Evolutionary conservation across 805 yeast genomes (phyloP).

Genomic region (Ogataea dorogensis): DNA sequence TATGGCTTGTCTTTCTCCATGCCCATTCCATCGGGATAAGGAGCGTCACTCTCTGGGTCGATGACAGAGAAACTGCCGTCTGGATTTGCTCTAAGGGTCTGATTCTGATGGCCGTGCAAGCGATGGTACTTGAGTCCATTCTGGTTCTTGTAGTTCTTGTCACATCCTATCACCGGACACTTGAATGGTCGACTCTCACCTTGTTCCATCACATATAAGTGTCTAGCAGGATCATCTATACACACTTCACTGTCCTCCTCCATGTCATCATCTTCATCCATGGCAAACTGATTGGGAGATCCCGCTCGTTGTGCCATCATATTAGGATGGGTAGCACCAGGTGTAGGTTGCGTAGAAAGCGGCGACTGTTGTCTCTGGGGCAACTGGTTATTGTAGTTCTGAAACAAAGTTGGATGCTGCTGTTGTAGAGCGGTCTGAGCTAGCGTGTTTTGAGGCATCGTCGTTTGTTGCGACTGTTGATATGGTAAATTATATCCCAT

Average conservation of each 20-base stretch:
- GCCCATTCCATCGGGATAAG: constrained; percentile 90
- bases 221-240: constrained; percentile 96
- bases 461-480: constrained; percentile 11
- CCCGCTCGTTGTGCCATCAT: constrained; percentile 13
- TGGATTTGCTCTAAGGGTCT: constrained; percentile 81
- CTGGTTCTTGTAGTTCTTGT: constrained; percentile 95
- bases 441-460: constrained; percentile 7
- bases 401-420: constrained; percentile 21
- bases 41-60: constrained; percentile 86
- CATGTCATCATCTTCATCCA: constrained; percentile 35
- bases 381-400: constrained; percentile 12
- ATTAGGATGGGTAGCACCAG: constrained; percentile 10
- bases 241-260: constrained; percentile 48
- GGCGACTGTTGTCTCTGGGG: constrained; percentile 23
- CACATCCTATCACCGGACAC: constrained; percentile 98
- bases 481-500: constrained; percentile 11
- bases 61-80: constrained; percentile 92
- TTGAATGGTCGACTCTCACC: constrained; percentile 93
- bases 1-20: constrained; percentile 98
- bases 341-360: constrained; percentile 19
- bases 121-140: constrained; percentile 96
- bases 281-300: constrained; percentile 32
- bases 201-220: constrained; percentile 85
- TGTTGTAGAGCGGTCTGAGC: constrained; percentile 14
- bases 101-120: constrained; percentile 95